Evolutionary conservation across 345 rosid genomes (phyloP).

Genomic region (Eucalyptus erythrocorys): DNA sequence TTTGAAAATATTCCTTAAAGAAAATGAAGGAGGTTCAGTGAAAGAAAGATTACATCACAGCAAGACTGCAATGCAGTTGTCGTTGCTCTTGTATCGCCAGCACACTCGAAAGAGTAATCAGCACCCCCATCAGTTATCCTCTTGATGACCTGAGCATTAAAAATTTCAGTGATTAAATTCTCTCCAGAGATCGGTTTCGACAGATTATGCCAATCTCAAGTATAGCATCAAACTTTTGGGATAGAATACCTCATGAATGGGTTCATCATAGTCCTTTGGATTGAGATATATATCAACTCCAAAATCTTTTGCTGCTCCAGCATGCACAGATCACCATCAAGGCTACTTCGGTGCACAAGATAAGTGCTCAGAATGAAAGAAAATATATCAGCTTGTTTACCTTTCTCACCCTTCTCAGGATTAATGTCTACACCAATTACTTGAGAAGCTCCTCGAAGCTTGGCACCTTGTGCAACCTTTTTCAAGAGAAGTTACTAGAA

Average conservation of each 20-base stretch:
- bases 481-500: neutral
- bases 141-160: slow-evolving; percentile 52
- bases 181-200: neutral
- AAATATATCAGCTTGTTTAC: slow-evolving; percentile 7
- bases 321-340: neutral
- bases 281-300: slow-evolving; percentile 74
- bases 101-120: slow-evolving; percentile 84
- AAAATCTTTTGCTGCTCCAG: slow-evolving; percentile 60
- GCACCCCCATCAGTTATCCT: slow-evolving; percentile 76
- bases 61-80: slow-evolving; percentile 85
- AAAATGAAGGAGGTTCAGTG: neutral
- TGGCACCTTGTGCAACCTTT: slow-evolving; percentile 95
- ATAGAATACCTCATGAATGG: slow-evolving; percentile 67
- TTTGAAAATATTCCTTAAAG: neutral
- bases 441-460: slow-evolving; percentile 67
- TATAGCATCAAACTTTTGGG: neutral
- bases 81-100: slow-evolving; percentile 60
- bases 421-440: slow-evolving; percentile 88
- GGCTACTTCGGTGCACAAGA: neutral
- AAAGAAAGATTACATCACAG: slow-evolving; percentile 43
- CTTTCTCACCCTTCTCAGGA: slow-evolving; percentile 55
- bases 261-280: slow-evolving; percentile 52
- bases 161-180: neutral
- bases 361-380: neutral
- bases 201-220: neutral